Conservation (phyloP, 2,329 filamentous ascomycete species). For the Rasamsonia emersonii region DNA sequence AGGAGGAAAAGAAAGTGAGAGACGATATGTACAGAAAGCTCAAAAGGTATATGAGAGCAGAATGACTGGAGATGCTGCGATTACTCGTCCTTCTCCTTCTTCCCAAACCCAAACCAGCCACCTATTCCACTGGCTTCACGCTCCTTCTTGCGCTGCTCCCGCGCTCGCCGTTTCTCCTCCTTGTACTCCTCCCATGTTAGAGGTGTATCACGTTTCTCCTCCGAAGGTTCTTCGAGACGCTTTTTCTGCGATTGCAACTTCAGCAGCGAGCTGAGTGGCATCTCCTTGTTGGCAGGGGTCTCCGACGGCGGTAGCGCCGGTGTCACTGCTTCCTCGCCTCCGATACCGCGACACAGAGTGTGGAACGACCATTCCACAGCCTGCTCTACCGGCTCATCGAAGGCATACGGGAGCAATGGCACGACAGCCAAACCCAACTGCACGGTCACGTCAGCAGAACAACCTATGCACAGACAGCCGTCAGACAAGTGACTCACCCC, state of each 20-base stretch:
- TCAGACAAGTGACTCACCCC: slow-evolving; percentile 53
- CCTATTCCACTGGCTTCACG: slow-evolving; percentile 12
- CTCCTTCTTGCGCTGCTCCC: slow-evolving; percentile 18
- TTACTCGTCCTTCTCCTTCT: slow-evolving; percentile 10
- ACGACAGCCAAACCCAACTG: slow-evolving; percentile 62
- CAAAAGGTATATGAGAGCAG: slow-evolving; percentile 1
- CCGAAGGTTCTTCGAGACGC: slow-evolving; percentile 4
- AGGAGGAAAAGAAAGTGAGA: not conserved
- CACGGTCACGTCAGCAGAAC: not conserved
- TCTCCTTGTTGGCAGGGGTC: slow-evolving; percentile 9
- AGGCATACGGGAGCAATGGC: slow-evolving; percentile 73
- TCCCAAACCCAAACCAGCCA: slow-evolving; percentile 9
- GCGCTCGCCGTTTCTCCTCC: slow-evolving; percentile 18
- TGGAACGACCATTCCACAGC: slow-evolving; percentile 88
- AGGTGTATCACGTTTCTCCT: too few relatives aligned
- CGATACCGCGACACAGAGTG: slow-evolving; percentile 65
- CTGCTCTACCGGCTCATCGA: slow-evolving; percentile 87
- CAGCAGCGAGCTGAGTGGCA: slow-evolving; percentile 16
- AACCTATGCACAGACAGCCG: not conserved
- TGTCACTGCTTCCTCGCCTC: slow-evolving; percentile 52
- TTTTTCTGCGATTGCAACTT: slow-evolving; percentile 14
- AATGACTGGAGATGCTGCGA: not conserved
- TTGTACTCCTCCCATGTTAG: slow-evolving; percentile 29
- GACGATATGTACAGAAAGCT: slow-evolving; percentile 2
- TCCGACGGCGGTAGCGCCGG: slow-evolving; percentile 19